Evolutionary conservation across 176 grass and related monocot species (phyloP).

Genomic region (Juncus effusus): DNA sequence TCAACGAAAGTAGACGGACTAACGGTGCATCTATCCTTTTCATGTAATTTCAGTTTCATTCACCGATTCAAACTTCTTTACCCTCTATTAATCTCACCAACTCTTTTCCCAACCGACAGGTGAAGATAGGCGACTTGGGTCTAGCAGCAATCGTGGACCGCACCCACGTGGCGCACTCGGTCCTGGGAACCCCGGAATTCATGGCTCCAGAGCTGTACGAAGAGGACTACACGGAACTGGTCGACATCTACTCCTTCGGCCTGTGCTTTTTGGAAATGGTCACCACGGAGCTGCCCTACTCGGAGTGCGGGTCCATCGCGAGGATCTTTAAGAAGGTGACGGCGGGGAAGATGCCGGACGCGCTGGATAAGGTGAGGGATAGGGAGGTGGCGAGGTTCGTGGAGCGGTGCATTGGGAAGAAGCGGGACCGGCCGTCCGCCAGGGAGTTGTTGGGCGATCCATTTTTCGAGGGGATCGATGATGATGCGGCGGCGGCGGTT

Average conservation of each 20-base stretch:
- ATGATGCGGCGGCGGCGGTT: conserved; percentile 24
- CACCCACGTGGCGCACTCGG: conserved; percentile 69
- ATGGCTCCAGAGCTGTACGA: conserved; percentile 97
- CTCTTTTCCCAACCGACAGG: conserved; percentile 36
- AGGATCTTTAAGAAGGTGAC: conserved; percentile 72
- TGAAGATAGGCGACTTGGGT: conserved; percentile 95
- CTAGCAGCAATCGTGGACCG: conserved; percentile 83
- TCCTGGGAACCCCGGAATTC: conserved; percentile 95
- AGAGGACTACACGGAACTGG: conserved; percentile 90
- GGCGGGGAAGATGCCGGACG: conserved; percentile 38
- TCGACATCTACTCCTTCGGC: conserved; percentile 95
- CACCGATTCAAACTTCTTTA: no score
- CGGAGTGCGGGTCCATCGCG: conserved; percentile 69
- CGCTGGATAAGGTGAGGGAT: conserved; percentile 55
- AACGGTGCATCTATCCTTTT: no score
- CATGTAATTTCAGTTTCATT: no score
- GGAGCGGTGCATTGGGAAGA: conserved; percentile 63
- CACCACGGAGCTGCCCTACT: conserved; percentile 83
- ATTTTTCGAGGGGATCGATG: conserved; percentile 62
- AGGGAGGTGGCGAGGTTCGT: conserved; percentile 67
- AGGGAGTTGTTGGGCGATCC: conserved; percentile 68
- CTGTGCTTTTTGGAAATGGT: conserved; percentile 99
- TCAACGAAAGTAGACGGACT: no score
- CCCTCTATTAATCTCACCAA: no score
- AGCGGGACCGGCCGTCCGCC: conserved; percentile 54